Evolutionary conservation across 2,329 filamentous ascomycete genomes (phyloP), one percentile per base, ranked within the genome.

Genomic region (Hypoxylon sp.): DNA sequence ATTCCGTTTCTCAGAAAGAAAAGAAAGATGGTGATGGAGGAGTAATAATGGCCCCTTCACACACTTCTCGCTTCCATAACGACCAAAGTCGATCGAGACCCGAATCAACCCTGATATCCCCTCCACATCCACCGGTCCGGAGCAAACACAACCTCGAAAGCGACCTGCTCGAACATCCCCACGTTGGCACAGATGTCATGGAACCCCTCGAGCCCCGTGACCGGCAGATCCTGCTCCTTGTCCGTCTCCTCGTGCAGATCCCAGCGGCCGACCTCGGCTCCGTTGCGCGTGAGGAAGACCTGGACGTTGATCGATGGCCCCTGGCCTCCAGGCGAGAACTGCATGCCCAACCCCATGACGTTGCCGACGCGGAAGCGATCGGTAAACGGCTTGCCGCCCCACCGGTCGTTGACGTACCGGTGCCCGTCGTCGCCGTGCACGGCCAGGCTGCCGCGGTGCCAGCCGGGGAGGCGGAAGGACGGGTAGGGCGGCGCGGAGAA

Each of bases 341-440:
- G 80, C 79, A 92, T 88, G 3, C 89, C 89, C 9, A 93, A 71
- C 0, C 89, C 90, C 7, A 90, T 77, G 4, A 82, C 84, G 62
- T 90, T 82, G 11, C 86, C 87, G 0, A 72, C 71, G n/a, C 71
- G 68, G 66, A 91, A 91, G 4, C 83, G 76, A 7, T 67, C 62
- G 0, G 84, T 85, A 57, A 92, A 92, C 47, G 83, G 76, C 56
- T 82, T 81, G 12, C 90, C 90, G 15, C 90, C 89, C 76, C 81
- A 88, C 5, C 78, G 78, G 67, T 93, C 87, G 66, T 91, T 90
- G 63, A 91, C 78, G 67, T 88, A 94, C 68, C 81, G 81, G 62
- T 87, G 80, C 0, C 90, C 90, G 68, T 93, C 90, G 68, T 93
- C 90, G 35, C 87, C 85, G 67, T 93, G 90, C n/a, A 93, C 83